phyloP scores from a whole-genome alignment of 192 early-diverging fungal species.

The Phycomyces nitens region DNA sequence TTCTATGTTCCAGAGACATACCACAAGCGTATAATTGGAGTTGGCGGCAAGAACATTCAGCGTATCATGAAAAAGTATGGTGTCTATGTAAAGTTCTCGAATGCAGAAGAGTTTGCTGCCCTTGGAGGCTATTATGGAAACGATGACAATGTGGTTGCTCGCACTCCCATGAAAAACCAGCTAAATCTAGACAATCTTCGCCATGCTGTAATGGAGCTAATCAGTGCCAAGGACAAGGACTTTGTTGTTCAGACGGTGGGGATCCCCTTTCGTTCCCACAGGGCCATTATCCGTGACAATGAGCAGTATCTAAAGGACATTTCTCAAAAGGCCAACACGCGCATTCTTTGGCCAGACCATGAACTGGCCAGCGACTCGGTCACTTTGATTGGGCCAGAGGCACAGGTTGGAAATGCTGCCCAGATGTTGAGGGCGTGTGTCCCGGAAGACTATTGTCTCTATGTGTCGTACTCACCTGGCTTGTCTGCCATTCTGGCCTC shows the following conservation, averaged over 20 bases:
- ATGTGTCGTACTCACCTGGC: slow-evolving; percentile 45
- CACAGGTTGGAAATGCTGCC: slow-evolving; percentile 49
- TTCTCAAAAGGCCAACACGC: slow-evolving; percentile 50
- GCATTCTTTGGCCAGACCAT: slow-evolving; percentile 60
- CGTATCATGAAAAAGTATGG: slow-evolving; percentile 88
- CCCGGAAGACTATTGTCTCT: slow-evolving; percentile 51
- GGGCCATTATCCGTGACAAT: slow-evolving; percentile 40
- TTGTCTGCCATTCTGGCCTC: slow-evolving; percentile 40
- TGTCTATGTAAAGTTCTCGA: slow-evolving; percentile 86
- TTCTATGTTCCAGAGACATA: slow-evolving; percentile 79
- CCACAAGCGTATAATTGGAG: slow-evolving; percentile 87
- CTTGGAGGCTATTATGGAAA: slow-evolving; percentile 82
- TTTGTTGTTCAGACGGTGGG: slow-evolving; percentile 43
- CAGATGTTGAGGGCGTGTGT: slow-evolving; percentile 54
- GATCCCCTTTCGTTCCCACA: slow-evolving; percentile 61
- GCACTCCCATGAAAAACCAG: slow-evolving; percentile 79
- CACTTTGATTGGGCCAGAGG: slow-evolving; percentile 54
- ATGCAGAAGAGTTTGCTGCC: slow-evolving; percentile 71
- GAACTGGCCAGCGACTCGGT: slow-evolving; percentile 61
- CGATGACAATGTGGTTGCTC: slow-evolving; percentile 78
- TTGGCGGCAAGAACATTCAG: slow-evolving; percentile 86
- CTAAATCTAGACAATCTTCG: slow-evolving; percentile 64
- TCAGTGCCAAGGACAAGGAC: slow-evolving; percentile 47
- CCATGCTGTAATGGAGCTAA: slow-evolving; percentile 57
- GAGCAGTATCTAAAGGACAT: slow-evolving; percentile 40